Evolutionary conservation across 2,329 filamentous ascomycete genomes (phyloP).

Genomic region (Hypomyces rosellus): DNA sequence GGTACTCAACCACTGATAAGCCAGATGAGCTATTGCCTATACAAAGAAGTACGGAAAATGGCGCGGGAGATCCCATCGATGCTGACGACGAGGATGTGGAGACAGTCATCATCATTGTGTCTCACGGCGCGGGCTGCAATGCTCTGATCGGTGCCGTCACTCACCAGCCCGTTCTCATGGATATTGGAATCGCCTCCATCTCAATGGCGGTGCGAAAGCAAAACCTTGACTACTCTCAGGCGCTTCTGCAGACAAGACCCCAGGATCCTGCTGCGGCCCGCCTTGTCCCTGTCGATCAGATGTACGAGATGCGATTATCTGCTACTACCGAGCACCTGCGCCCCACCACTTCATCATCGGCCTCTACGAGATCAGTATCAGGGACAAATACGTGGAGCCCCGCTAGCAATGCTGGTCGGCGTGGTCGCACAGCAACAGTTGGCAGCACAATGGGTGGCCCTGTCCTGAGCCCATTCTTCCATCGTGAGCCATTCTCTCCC

Average conservation of each 20-base stretch:
- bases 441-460: conserved; percentile 13
- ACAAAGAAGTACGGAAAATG: conserved; percentile 19
- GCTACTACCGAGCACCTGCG: conserved; percentile 70
- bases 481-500: conserved; percentile 36
- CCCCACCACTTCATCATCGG: conserved; percentile 30
- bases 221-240: conserved; percentile 32
- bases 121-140: conserved; percentile 94
- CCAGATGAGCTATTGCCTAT: conserved; percentile 47
- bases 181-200: conserved; percentile 83
- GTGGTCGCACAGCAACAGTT: conserved; percentile 31
- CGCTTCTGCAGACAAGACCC: conserved; percentile 22
- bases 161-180: conserved; percentile 82
- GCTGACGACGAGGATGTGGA: conserved; percentile 59
- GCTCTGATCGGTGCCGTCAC: conserved; percentile 88
- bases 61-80: conserved; percentile 19
- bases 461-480: conserved; percentile 31
- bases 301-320: conserved; percentile 69
- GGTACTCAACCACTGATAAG: conserved; percentile 61
- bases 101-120: conserved; percentile 78
- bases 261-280: conserved; percentile 19
- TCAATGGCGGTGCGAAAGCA: conserved; percentile 73
- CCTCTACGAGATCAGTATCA: conserved; percentile 27
- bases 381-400: conserved; percentile 26
- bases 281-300: conserved; percentile 46
- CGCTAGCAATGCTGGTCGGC: conserved; percentile 13